A percentile compares a stretch with the other conserved stretches of the same genome.
Evolutionary conservation across 2,329 filamentous ascomycete species (phyloP).

Genomic region (Penicillium digitatum): DNA sequence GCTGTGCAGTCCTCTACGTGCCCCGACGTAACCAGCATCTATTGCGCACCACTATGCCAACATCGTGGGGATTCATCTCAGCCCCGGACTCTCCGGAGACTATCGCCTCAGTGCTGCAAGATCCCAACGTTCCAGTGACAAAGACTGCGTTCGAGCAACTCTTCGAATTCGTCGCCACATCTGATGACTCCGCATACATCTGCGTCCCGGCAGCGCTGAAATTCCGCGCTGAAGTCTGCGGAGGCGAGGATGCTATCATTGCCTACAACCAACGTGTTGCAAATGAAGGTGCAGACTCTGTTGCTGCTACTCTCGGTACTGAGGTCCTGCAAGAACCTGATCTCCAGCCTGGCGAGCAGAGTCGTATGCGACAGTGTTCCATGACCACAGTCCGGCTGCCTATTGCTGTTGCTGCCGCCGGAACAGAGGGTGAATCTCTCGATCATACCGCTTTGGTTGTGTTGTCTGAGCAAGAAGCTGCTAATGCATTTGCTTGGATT

Average conservation of each 20-base stretch:
- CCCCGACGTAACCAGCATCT: constrained; percentile 70
- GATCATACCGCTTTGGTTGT: constrained; percentile 3
- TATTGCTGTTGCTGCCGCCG: constrained; percentile 41
- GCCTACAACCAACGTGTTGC: constrained; percentile 62
- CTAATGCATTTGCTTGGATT: constrained; percentile 56
- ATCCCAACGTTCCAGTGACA: constrained; percentile 5
- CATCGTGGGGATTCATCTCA: constrained; percentile 71
- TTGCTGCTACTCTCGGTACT: constrained; percentile 64
- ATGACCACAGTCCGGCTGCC: constrained; percentile 74
- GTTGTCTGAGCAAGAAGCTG: constrained; percentile 41
- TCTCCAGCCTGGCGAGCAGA: constrained; percentile 25
- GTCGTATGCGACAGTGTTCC: constrained; percentile 57
- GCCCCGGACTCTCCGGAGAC: constrained; percentile 34
- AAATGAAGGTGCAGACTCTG: constrained; percentile 56
- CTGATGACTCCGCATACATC: constrained; percentile 68
- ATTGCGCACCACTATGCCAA: constrained; percentile 71
- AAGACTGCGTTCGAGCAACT: constrained; percentile 62
- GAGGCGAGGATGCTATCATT: constrained; percentile 68
- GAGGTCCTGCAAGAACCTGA: constrained; percentile 59
- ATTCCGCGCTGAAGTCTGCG: constrained; percentile 65
- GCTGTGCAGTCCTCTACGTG: constrained; percentile 77
- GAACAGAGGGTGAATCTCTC: neutral
- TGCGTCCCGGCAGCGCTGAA: constrained; percentile 67
- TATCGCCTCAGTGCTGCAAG: constrained; percentile 46
- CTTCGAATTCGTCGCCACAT: constrained; percentile 74